Evolutionary conservation across 169 alveolate species (phyloP).

Genomic region (Neospora caninum): DNA sequence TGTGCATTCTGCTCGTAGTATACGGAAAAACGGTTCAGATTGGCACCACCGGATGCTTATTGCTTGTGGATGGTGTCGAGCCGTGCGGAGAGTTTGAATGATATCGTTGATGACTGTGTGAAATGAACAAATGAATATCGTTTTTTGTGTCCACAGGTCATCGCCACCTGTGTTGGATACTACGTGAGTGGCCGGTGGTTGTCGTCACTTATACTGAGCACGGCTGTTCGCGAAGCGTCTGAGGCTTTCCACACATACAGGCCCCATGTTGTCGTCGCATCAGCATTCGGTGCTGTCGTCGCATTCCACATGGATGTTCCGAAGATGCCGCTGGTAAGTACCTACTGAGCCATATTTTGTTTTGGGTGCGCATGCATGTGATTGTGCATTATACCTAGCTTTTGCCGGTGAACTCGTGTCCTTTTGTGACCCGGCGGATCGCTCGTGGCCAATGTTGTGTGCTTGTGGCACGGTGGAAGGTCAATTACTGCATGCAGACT

Average conservation of each 20-base stretch:
- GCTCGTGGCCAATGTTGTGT: too few species aligned
- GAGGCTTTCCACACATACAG: conserved; percentile 42
- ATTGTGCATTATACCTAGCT: too few species aligned
- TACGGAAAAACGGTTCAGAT: too few species aligned
- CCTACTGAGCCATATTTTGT: background rate
- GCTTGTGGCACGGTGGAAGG: too few species aligned
- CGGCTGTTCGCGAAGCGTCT: background rate
- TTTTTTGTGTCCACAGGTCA: background rate
- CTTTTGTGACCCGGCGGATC: too few species aligned
- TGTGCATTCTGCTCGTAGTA: background rate
- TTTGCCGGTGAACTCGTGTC: too few species aligned
- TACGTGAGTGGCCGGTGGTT: conserved; percentile 35
- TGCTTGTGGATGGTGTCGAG: too few species aligned
- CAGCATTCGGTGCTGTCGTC: conserved; percentile 47
- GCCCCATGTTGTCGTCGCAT: conserved; percentile 43
- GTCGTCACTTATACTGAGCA: background rate
- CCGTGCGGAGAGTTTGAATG: too few species aligned
- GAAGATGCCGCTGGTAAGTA: conserved; percentile 47
- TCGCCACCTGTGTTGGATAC: background rate
- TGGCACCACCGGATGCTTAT: too few species aligned
- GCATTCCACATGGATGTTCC: conserved; percentile 63
- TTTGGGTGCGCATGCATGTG: background rate
- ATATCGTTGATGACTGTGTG: too few species aligned
- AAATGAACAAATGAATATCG: background rate
- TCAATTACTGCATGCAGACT: too few species aligned